These are phyloP conservation scores for Metschnikowia matae DNA, from an alignment of 805 yeast species.

Conservation along the genomic window DNA sequence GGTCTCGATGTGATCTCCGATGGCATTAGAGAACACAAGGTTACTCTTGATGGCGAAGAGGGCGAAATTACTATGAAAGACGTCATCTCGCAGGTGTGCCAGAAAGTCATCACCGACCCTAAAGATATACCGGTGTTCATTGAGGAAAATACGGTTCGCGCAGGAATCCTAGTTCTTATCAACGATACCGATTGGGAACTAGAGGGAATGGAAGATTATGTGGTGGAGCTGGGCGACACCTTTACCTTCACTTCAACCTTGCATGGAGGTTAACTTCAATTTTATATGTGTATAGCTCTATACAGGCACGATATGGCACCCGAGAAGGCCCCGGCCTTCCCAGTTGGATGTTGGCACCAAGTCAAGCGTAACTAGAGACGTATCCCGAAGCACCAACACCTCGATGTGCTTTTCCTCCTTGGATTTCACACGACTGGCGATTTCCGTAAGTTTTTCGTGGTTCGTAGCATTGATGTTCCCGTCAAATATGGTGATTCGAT, in stretches of 20 bases:
- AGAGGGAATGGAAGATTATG: constrained; percentile 82
- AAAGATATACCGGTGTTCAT: constrained; percentile 71
- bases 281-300: background rate
- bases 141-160: constrained; percentile 78
- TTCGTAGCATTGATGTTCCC: constrained; percentile 47
- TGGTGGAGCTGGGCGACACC: constrained; percentile 69
- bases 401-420: constrained; percentile 28
- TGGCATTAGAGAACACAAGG: constrained; percentile 50
- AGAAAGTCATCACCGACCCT: constrained; percentile 52
- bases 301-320: constrained; percentile 49
- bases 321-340: constrained; percentile 67
- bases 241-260: constrained; percentile 88
- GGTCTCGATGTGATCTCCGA: constrained; percentile 81
- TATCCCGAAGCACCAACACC: constrained; percentile 31
- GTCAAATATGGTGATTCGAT: constrained; percentile 54
- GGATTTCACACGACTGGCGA: constrained; percentile 43
- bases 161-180: constrained; percentile 87
- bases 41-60: constrained; percentile 41
- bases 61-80: constrained; percentile 45
- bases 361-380: constrained; percentile 15
- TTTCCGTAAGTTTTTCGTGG: constrained; percentile 44
- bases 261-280: constrained; percentile 72
- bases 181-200: constrained; percentile 97
- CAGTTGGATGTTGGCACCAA: constrained; percentile 49
- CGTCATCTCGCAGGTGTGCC: constrained; percentile 52